Base-by-base conservation (phyloP, 805 yeast species). In the Ogataea trehalophila region DNA sequence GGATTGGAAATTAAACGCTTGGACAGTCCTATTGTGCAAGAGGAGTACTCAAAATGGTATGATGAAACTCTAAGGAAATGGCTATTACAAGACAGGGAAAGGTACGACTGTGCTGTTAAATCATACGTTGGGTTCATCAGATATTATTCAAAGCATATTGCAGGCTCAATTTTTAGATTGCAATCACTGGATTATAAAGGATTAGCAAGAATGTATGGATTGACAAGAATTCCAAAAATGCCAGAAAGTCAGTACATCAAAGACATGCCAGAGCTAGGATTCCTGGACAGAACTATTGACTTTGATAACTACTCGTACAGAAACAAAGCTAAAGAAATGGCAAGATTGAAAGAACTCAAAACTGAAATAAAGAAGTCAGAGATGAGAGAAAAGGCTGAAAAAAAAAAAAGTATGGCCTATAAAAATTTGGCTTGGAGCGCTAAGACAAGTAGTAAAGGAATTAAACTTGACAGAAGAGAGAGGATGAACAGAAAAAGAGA, bases 161-260 rank as follows among this genome's bases (percentile, higher is more conserved):
- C 97, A 0, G 71, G 84, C 5, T 90, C 97, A 0, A 92, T 94
- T 16, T 94, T 94, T 70, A 73, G 98, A 52, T 57, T 87, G 22
- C 77, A 77, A 43, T 67, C 80, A 7, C 67, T 94, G 46, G 95
- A 92, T 62, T 85, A 85, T 56, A 62, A 82, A 23, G 85, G 83
- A 0, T 53, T 86, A 7, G 96, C 94, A 1, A 76, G 72, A 53
- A 74, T 87, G 70, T 90, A 86, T 64, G 96, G 97, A 1, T 66
- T 94, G 2, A 66, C 87, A 39, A 74, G 97, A 55, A 68, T 92
- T 49, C 99, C 99, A 8, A 80, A 83, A 56, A 94, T 95, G 98
- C 99, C 99, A 0, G 99, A 94, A 61, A 76, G 83, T 20, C 71
- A 70, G 45, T 71, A 75, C 55, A 69, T 82, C 2, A 78, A 74